Evolutionary conservation across 208 protist species (phyloP).

Genomic region (Dictyostelium gargantuum): DNA sequence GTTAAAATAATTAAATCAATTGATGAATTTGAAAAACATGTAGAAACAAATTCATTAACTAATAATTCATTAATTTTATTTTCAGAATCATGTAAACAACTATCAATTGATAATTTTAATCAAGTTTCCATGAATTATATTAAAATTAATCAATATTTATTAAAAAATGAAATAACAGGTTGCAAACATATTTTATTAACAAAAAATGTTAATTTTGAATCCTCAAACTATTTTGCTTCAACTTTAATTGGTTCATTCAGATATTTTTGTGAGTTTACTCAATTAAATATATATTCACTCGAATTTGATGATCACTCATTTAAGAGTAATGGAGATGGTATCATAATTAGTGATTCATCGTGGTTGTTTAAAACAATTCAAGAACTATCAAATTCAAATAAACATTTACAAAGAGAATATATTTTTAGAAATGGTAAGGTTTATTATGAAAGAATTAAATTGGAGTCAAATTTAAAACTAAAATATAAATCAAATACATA

Average conservation of each 20-base stretch:
- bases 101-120: not conserved
- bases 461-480: not conserved
- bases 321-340: not conserved
- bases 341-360: no score
- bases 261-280: not conserved
- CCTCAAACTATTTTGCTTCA: not conserved
- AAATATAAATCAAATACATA: not conserved
- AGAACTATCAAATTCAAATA: not conserved
- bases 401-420: not conserved
- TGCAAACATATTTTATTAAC: not conserved
- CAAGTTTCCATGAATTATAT: not conserved
- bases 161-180: not conserved
- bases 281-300: not conserved
- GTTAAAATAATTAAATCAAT: not conserved
- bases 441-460: not conserved
- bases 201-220: not conserved
- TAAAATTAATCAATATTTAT: constrained; percentile 12
- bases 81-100: not conserved
- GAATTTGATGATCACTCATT: not conserved
- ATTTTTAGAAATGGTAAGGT: not conserved
- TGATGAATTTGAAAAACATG: not conserved
- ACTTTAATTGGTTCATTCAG: constrained; percentile 19
- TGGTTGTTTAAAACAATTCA: not conserved
- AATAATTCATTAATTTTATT: not conserved
- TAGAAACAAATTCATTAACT: not conserved